These are phyloP conservation scores for Rosa chinensis DNA, from an alignment of 306 rosid species.

Conservation along the genomic window DNA sequence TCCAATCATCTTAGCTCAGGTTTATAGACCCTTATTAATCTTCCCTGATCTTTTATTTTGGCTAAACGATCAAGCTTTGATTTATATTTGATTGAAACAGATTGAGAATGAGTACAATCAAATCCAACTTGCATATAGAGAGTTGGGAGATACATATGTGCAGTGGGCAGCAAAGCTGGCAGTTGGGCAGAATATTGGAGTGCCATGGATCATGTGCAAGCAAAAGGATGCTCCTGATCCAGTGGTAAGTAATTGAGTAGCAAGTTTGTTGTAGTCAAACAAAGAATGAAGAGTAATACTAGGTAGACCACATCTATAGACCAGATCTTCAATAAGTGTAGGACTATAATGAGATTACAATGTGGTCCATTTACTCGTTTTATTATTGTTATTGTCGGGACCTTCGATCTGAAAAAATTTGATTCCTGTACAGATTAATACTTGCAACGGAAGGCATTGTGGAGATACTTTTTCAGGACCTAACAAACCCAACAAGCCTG, in stretches of 20 bases:
- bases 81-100: slow-evolving; percentile 32
- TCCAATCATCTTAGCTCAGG: slow-evolving; percentile 89
- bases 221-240: slow-evolving; percentile 91
- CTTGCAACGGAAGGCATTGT: slow-evolving; percentile 98
- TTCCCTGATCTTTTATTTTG: neutral
- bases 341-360: neutral
- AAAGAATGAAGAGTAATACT: neutral
- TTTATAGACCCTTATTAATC: slow-evolving; percentile 7
- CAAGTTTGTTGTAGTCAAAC: neutral
- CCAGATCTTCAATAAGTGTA: neutral
- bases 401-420: neutral
- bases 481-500: slow-evolving; percentile 82
- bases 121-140: slow-evolving; percentile 64
- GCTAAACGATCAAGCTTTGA: no score
- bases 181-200: slow-evolving; percentile 36
- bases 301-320: neutral
- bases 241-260: slow-evolving; percentile 44
- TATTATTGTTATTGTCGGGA: neutral
- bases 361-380: neutral
- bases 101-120: slow-evolving; percentile 91
- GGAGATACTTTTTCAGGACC: slow-evolving; percentile 93
- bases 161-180: slow-evolving; percentile 89
- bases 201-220: slow-evolving; percentile 99
- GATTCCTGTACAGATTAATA: slow-evolving; percentile 52
- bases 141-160: slow-evolving; percentile 53